These are phyloP conservation scores for Hamamelis virginiana DNA, from an alignment of 164 flowering plant genomes.

Conservation along the genomic window DNA sequence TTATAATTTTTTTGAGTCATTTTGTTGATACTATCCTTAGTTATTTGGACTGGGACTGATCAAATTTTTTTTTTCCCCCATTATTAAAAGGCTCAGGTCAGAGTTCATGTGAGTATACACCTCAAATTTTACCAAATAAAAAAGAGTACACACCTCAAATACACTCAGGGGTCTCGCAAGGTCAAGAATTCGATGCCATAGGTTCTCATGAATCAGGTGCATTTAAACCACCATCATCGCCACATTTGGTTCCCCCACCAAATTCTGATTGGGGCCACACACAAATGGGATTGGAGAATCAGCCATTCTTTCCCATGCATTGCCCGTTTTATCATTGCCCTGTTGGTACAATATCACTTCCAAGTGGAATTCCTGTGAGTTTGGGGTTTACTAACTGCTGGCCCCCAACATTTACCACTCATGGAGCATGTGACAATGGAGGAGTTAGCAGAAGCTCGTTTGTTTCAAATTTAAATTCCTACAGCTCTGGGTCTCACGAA, in stretches of 20 bases:
- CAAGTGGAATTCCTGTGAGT: constrained; percentile 7
- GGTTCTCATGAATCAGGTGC: constrained; percentile 13
- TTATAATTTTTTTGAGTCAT: neutral
- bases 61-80: neutral
- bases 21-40: neutral
- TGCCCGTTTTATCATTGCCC: constrained; percentile 7
- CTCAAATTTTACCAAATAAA: neutral
- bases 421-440: constrained; percentile 1
- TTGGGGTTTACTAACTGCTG: constrained; percentile 14
- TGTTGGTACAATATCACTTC: constrained; percentile 3
- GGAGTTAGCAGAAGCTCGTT: constrained; percentile 13
- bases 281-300: constrained; percentile 18
- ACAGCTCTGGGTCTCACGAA: constrained; percentile 15
- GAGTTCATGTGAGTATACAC: constrained; percentile 14
- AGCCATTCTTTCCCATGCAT: constrained; percentile 9
- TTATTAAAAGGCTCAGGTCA: constrained; percentile 15
- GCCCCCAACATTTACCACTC: constrained; percentile 8
- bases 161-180: constrained; percentile 48
- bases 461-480: constrained; percentile 9
- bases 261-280: constrained; percentile 12
- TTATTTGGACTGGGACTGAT: neutral
- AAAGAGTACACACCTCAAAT: constrained; percentile 7
- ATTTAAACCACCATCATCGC: constrained; percentile 1
- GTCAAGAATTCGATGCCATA: constrained; percentile 42
- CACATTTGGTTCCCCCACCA: constrained; percentile 13